A percentile compares a stretch with the other conserved stretches of the same genome.
Evolutionary conservation across 1,284 basidiomycete genomes (phyloP).

Genomic region (Schizophyllum amplum): DNA sequence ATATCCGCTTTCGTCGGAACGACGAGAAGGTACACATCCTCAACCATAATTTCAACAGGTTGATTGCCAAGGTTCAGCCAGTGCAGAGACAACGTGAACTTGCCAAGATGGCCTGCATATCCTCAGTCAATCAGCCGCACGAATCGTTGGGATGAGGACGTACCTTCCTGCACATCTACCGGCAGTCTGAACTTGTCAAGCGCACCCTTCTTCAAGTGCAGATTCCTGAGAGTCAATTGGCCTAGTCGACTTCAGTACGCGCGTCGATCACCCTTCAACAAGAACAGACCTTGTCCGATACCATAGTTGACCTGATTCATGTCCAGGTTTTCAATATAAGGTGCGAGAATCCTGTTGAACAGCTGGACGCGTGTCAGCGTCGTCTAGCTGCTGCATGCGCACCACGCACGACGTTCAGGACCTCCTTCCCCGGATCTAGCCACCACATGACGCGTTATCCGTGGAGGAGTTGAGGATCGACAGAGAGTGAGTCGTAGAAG

Average conservation of each 20-base stretch:
- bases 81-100: conserved; percentile 87
- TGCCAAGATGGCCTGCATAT: conserved; percentile 80
- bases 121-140: conserved; percentile 3
- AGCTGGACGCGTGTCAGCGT: conserved; percentile 39
- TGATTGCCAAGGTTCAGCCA: conserved; percentile 94
- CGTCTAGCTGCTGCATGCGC: conserved; percentile 1
- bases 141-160: conserved; percentile 8
- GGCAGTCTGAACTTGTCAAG: conserved; percentile 96
- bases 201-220: conserved; percentile 89
- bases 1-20: conserved; percentile 70
- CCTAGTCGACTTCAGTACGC: conserved; percentile 38
- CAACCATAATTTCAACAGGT: conserved; percentile 87
- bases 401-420: conserved; percentile 55
- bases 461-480: background rate
- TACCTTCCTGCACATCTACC: conserved; percentile 92
- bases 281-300: conserved; percentile 72
- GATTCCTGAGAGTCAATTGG: conserved; percentile 73
- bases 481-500: background rate
- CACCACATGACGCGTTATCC: conserved; percentile 54
- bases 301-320: conserved; percentile 93
- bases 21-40: conserved; percentile 95
- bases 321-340: conserved; percentile 96
- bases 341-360: conserved; percentile 88
- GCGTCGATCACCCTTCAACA: background rate
- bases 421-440: conserved; percentile 72